Conservation (phyloP, 1,139 yeast genomes). For the Chernovozyma aurita region DNA sequence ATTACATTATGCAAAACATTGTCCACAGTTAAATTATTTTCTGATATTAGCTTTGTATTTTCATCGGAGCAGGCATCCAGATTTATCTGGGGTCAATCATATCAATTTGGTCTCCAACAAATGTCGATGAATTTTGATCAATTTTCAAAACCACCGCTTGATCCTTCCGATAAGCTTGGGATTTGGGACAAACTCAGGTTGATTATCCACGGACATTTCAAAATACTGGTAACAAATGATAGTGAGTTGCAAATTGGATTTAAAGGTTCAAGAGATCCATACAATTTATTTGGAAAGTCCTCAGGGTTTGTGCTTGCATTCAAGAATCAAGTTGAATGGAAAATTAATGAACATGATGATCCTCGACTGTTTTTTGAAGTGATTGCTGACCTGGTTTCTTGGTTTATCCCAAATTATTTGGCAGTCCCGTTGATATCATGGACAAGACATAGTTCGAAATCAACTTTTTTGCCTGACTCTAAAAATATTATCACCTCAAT, state of each 20-base stretch:
- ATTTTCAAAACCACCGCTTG: constrained; percentile 81
- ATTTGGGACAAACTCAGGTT: constrained; percentile 56
- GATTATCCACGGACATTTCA: constrained; percentile 45
- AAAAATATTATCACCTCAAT: constrained; percentile 42
- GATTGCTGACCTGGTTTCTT: constrained; percentile 32
- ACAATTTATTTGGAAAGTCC: constrained; percentile 33
- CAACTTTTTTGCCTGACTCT: constrained; percentile 42
- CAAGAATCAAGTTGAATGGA: constrained; percentile 36
- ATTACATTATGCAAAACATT: constrained; percentile 72
- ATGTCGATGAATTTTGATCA: constrained; percentile 76
- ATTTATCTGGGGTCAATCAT: constrained; percentile 83
- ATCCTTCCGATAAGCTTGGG: constrained; percentile 49
- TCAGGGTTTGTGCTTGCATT: constrained; percentile 41
- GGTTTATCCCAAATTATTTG: constrained; percentile 59
- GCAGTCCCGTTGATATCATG: constrained; percentile 57
- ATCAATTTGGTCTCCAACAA: constrained; percentile 81
- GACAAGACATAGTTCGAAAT: constrained; percentile 46
- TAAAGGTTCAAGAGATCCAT: constrained; percentile 46
- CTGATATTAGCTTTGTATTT: constrained; percentile 55
- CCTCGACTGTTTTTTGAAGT: constrained; percentile 35
- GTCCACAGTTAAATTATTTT: constrained; percentile 68
- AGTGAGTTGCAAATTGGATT: constrained; percentile 53
- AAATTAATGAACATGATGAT: constrained; percentile 37
- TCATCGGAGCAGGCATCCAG: constrained; percentile 58
- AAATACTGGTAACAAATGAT: constrained; percentile 17